phyloP scores from a whole-genome alignment of 163 green algal species.

The Prototheca stagnorum region DNA sequence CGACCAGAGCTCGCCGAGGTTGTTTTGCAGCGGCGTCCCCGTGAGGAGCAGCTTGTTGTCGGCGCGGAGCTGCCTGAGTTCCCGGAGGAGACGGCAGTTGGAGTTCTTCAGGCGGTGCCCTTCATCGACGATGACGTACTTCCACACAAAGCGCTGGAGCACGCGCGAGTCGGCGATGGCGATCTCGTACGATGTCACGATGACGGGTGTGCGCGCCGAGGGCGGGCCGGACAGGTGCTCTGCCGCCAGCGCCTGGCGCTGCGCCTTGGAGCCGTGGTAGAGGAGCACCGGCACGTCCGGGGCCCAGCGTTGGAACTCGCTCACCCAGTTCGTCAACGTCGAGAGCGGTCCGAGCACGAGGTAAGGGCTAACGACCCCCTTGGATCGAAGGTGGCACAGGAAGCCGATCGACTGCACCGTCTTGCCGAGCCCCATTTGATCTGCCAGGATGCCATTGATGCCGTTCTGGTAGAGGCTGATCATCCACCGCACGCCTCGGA shows the following conservation, averaged over 20 bases:
- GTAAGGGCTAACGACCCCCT: constrained; percentile 42
- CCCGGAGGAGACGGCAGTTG: constrained; percentile 73
- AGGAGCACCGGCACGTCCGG: constrained; percentile 67
- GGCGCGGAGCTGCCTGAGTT: constrained; percentile 57
- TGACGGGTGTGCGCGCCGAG: constrained; percentile 58
- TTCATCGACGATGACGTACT: constrained; percentile 54
- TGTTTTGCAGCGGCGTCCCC: constrained; percentile 96
- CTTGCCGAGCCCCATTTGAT: constrained; percentile 96
- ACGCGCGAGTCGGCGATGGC: constrained; percentile 64
- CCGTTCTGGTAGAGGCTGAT: constrained; percentile 89
- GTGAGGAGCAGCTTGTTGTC: constrained; percentile 91
- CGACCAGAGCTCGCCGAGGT: constrained; percentile 88
- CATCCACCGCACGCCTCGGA: constrained; percentile 87
- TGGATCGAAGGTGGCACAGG: constrained; percentile 66
- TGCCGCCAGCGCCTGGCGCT: constrained; percentile 50
- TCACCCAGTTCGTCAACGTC: constrained; percentile 87
- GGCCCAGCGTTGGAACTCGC: constrained; percentile 73
- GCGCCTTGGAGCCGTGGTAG: constrained; percentile 79
- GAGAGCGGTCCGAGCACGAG: constrained; percentile 76
- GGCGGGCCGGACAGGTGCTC: constrained; percentile 24
- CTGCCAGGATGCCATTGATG: constrained; percentile 87
- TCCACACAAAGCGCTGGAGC: constrained; percentile 44
- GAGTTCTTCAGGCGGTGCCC: constrained; percentile 48
- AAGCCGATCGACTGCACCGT: constrained; percentile 95
- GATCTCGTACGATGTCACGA: constrained; percentile 93